These are phyloP conservation scores for Sphagnum contortum DNA, from an alignment of 225 moss, liverwort and hornwort genomes.

Conservation along the genomic window DNA sequence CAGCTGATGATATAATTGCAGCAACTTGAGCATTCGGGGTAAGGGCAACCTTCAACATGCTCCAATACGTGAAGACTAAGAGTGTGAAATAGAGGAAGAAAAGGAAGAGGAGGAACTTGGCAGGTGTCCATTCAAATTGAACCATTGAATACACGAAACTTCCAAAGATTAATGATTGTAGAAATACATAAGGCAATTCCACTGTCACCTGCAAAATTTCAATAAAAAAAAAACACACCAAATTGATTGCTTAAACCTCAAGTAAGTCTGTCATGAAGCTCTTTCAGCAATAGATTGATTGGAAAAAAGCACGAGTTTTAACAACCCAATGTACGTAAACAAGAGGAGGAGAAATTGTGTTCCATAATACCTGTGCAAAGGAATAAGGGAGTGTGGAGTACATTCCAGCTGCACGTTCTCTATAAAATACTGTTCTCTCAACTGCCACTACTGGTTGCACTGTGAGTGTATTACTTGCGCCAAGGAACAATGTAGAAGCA, in stretches of 20 bases:
- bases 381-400: conserved; percentile 82
- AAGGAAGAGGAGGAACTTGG: conserved; percentile 54
- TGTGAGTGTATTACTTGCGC: conserved; percentile 71
- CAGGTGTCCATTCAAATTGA: conserved; percentile 55
- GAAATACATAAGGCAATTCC: conserved; percentile 71
- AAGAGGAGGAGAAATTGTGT: background rate
- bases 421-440: conserved; percentile 72
- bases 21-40: conserved; percentile 71
- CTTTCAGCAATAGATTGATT: too few species aligned
- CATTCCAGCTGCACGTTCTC: conserved; percentile 87
- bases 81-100: conserved; percentile 73
- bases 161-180: conserved; percentile 45
- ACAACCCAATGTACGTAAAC: too few species aligned
- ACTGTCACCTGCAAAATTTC: conserved; percentile 43
- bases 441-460: conserved; percentile 82
- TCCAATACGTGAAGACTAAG: conserved; percentile 78
- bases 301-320: too few species aligned
- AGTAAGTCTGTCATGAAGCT: too few species aligned
- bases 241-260: too few species aligned
- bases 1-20: conserved; percentile 65
- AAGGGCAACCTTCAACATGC: conserved; percentile 73
- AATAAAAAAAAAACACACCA: too few species aligned
- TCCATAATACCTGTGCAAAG: conserved; percentile 57
- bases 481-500: conserved; percentile 68
- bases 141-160: conserved; percentile 54